Evolutionary conservation across 768 basidiomycete species (phyloP), one percentile per base, ranked within the genome.

Genomic region (Pleurotus giganteus): DNA sequence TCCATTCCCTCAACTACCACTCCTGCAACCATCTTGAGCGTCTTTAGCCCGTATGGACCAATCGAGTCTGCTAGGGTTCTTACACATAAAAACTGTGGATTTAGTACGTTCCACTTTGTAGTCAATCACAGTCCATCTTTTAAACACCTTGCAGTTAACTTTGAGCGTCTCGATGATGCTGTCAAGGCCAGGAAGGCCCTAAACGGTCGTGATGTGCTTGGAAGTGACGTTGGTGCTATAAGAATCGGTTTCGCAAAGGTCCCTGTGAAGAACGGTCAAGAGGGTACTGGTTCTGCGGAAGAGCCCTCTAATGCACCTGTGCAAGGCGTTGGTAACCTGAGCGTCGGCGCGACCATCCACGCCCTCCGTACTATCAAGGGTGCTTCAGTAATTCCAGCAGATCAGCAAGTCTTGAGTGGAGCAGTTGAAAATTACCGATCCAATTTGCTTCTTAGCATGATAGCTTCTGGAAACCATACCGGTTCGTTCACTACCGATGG

Each of bases 241-340:
- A 87, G 94, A 32, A 98, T 98, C 59, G 96, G 94, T 5, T 98
- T 94, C 67, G 96, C 96, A 54, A 91, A 94, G 65, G 95, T 98
- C 2, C 96, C 95, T 6, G 90, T 91, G 67, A 96, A 94, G 75
- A 88, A 87, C 58, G 86, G 86, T 19, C 80, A 84, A 57, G 87
- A 89, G 64, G 80, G 81, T 26, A 73, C 71, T 42, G 74, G 77
- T 39, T 76, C 74, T 34, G 74, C 80, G 54, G 86, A 90, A 29
- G 89, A 91, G 61, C 81, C 74, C 29, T 69, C 80, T 9, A 83
- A 76, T 54, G 77, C 87, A 42, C 80, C 83, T 53, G 87, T 91
- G 24, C 89, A 90, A 68, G 91, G 92, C 26, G 78, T 91, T 26
- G 91, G 90, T 26, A 89, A 93, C 60, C 67, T 94, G 57, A 91